Conservation (phyloP, 2,329 filamentous ascomycete genomes). For the Capronia epimyces region DNA sequence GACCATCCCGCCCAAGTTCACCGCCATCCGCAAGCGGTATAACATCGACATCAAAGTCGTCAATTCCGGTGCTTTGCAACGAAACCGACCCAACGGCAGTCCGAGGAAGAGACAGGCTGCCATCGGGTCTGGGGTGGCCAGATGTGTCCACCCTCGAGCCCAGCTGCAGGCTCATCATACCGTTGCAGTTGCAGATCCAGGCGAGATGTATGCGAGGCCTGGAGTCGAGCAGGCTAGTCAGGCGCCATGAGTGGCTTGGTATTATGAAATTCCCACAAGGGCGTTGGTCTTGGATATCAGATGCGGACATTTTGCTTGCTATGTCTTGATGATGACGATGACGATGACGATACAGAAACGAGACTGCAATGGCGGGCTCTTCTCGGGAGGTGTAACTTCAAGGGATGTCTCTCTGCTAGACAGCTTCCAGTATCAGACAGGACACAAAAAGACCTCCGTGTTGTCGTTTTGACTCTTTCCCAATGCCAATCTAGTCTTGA, state of each 20-base stretch:
- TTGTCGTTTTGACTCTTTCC: no score
- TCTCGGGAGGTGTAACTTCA: no score
- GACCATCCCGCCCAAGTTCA: conserved; percentile 22
- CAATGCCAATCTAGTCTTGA: no score
- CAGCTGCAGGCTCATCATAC: not conserved
- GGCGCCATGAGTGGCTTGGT: not conserved
- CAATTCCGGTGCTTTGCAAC: conserved; percentile 22
- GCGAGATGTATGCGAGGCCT: not conserved
- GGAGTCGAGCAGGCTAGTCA: not conserved
- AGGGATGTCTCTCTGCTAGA: no score
- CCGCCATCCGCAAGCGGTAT: conserved; percentile 19
- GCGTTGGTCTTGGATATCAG: no score
- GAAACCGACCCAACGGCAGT: conserved; percentile 17
- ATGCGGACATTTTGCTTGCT: no score
- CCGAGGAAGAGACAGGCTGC: conserved; percentile 18
- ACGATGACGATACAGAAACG: no score
- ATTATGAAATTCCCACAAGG: no score
- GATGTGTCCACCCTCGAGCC: not conserved
- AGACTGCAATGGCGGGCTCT: no score
- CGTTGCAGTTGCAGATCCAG: not conserved
- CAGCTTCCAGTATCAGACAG: no score
- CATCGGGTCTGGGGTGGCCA: not conserved
- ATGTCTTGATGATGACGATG: no score
- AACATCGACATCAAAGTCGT: conserved; percentile 25
- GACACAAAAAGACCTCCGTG: no score